A percentile compares a stretch with the other conserved stretches of the same genome.
phyloP scores from a whole-genome alignment of 768 basidiomycete species.

The Leccinum disarticulatum region DNA sequence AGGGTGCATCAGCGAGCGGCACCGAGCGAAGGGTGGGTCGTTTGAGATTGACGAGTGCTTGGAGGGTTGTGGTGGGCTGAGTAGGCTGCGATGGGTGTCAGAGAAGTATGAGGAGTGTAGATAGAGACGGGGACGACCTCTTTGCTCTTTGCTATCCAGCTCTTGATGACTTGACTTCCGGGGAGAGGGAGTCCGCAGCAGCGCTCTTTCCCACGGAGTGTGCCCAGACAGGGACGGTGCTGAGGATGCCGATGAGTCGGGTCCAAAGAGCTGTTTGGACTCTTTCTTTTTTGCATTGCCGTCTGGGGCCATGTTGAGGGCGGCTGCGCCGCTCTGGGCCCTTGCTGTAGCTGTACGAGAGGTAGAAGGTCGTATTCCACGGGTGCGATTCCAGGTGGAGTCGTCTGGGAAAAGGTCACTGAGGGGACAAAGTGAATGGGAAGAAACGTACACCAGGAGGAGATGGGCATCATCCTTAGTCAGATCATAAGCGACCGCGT shows the following conservation, averaged over 20 bases:
- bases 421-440: background rate
- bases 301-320: slow-evolving; percentile 23
- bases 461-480: slow-evolving; percentile 28
- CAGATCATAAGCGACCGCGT: too few relatives aligned
- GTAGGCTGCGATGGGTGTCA: slow-evolving; percentile 47
- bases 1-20: slow-evolving; percentile 49
- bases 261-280: slow-evolving; percentile 81
- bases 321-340: slow-evolving; percentile 39
- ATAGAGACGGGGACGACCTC: slow-evolving; percentile 47
- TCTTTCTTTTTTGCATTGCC: slow-evolving; percentile 41
- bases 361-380: slow-evolving; percentile 49
- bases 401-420: slow-evolving; percentile 26
- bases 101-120: background rate
- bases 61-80: slow-evolving; percentile 89
- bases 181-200: slow-evolving; percentile 69
- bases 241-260: slow-evolving; percentile 77
- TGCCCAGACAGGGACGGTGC: slow-evolving; percentile 71
- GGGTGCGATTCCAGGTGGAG: slow-evolving; percentile 57
- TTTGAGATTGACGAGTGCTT: slow-evolving; percentile 93
- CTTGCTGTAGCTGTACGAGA: slow-evolving; percentile 50
- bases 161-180: slow-evolving; percentile 64
- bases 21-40: slow-evolving; percentile 82
- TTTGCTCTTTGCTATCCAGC: slow-evolving; percentile 87
- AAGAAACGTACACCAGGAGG: slow-evolving; percentile 40
- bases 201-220: slow-evolving; percentile 59